These are phyloP conservation scores for Sideroxylon spinosum DNA, from an alignment of 179 eudicot species.

Conservation along the genomic window DNA sequence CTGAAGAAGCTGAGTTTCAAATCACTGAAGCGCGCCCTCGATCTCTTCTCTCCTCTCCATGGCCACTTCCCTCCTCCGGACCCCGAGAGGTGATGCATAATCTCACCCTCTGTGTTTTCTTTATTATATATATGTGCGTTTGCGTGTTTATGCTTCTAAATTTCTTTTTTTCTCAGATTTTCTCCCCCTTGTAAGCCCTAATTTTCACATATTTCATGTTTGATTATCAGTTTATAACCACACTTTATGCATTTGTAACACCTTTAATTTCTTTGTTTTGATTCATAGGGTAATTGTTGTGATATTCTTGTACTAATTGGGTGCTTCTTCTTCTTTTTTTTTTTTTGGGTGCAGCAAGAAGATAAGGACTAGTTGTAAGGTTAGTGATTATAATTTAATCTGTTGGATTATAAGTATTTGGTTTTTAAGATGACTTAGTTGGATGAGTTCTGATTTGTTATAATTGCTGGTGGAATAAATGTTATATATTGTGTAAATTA, in stretches of 20 bases:
- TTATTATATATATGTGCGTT: not conserved
- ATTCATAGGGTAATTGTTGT: not conserved
- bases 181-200: conserved; percentile 12
- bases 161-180: not conserved
- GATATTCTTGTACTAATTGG: not conserved
- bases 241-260: not conserved
- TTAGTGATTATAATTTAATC: conserved; percentile 25
- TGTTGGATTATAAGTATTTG: not conserved
- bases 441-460: not conserved
- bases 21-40: conserved; percentile 75
- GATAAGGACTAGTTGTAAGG: conserved; percentile 82
- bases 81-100: conserved; percentile 41
- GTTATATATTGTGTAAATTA: not conserved
- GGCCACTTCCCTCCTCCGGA: conserved; percentile 74
- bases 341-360: conserved; percentile 61
- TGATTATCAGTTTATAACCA: not conserved
- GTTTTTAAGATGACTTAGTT: not conserved
- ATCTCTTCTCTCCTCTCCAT: conserved; percentile 74
- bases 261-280: not conserved
- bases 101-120: no score
- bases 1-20: conserved; percentile 76
- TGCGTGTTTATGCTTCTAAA: not conserved
- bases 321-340: not conserved
- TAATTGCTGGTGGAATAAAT: not conserved
- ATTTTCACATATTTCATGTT: not conserved